Base-by-base conservation (phyloP, 2,329 filamentous ascomycete species). In the Neonectria sp. region DNA sequence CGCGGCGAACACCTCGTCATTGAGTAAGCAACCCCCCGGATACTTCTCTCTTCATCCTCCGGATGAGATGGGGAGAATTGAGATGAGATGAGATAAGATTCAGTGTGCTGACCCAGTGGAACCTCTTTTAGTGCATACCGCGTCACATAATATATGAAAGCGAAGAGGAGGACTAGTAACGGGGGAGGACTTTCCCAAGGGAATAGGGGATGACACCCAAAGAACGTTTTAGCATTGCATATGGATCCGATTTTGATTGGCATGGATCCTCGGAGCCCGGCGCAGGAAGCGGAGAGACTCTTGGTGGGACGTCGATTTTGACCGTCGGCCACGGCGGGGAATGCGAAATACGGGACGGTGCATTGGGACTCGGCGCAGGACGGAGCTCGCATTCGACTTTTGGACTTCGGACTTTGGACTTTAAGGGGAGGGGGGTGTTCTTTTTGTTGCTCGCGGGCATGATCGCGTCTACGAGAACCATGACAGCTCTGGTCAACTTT, bases 1-100 rank as follows among this genome's bases (percentile, higher is more conserved):
- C 82, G 80, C 61, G 81, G 78, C 60, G 79, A 82, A 25, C 82
- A 85, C 72, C 77, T 86, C 63, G 79, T 86, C 51, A 84, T 85
- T 60, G 84, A 86, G 83, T 85, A 74, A 76, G 81, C 58, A 27
- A 31, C 12, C 6, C 35, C 37, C 25, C n/a, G 31, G 31, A 33
- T 9, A 33, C 31, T 8, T 33, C 31, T 33, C 31, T 33, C 31
- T 33, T 11, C 31, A 6, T 11, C 29, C 29, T 31, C 60, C 31
- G 31, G 59, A 31, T 56, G 63, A 57, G 52, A 56, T n/a, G 51
- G 55, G 40, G 24, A 24, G 17, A n/a, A 15, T n/a, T 7, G 6
- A 40, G 37, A 45, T 45, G n/a, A 45, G 27, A 67, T 56, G 48
- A 56, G 66, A 62, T 48, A 46, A 51, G 31, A 55, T 70, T 66